Evolutionary conservation across 495 filamentous ascomycete species (phyloP), one percentile per base, ranked within the genome.

Genomic region (Penicillium alfredii): DNA sequence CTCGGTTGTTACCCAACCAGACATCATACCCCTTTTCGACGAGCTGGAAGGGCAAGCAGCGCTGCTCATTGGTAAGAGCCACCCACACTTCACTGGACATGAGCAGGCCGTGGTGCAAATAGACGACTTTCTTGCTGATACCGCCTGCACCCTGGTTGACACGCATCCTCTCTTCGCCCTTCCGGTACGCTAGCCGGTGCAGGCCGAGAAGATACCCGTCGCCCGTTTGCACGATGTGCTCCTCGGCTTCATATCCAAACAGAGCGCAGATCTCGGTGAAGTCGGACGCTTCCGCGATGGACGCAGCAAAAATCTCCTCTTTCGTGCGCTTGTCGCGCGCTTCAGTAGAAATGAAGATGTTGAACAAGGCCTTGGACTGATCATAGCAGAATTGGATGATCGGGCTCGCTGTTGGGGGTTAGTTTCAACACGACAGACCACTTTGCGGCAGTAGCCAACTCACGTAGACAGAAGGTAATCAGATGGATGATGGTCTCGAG

Each of bases 1-100:
- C 92, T 5, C 92, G 77, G 52, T 98, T 98, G 49, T 98, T 98
- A 11, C 92, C 92, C 36, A 97, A 67, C 92, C 92, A 98, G 44
- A 97, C 89, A 72, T 98, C 92, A 49, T 92, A 97, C 6, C 92
- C 92, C 53, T 73, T 76, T 54, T 97, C 89, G 0, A 94, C 89
- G 27, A 98, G 68, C 40, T 81, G 74, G 60, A 98, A 98, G 0
- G 92, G 88, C 8, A 98, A 68, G 42, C 78, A 86, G 36, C 88
- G 73, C 59, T 94, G 76, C 45, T 78, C 80, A 31, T 98, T 88
- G 3, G 90, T 89, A 50, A 87, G 64, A 55, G 86, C 93, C 12
- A 96, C 86, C 92, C 92, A 98, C 13, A 97, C 92, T 64, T 98
- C 92, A 60, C 88, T 95, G 60, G 94, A 95, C 92, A 98, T 98